phyloP scores from a whole-genome alignment of 2,329 filamentous ascomycete species.

The Calonectria leucothoes region DNA sequence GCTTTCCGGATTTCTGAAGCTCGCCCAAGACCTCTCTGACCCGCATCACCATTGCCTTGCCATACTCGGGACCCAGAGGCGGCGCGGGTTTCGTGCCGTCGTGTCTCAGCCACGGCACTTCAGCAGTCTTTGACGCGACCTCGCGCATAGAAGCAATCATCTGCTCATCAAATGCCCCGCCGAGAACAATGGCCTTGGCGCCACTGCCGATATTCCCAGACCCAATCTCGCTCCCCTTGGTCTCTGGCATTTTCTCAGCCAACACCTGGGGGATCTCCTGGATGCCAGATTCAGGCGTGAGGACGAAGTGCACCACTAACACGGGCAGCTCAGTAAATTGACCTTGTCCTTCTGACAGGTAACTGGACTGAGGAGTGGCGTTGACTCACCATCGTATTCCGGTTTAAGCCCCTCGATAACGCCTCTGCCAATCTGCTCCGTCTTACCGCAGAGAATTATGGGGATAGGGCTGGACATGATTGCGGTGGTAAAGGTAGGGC shows the following conservation, averaged over 20 bases:
- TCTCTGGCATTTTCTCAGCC: neutral
- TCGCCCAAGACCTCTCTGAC: constrained; percentile 36
- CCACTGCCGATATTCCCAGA: neutral
- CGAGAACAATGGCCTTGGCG: constrained; percentile 33
- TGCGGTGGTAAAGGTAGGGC: neutral
- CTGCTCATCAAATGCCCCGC: constrained; percentile 35
- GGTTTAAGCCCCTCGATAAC: constrained; percentile 40
- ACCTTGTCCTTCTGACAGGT: no score
- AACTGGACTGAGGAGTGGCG: no score
- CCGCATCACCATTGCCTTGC: constrained; percentile 37
- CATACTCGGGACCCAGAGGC: constrained; percentile 42
- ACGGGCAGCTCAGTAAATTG: neutral
- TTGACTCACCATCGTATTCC: constrained; percentile 39
- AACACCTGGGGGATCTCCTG: constrained; percentile 38
- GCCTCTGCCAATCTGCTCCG: constrained; percentile 33
- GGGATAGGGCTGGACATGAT: constrained; percentile 22
- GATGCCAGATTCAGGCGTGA: constrained; percentile 24
- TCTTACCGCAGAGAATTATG: constrained; percentile 40
- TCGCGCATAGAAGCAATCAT: constrained; percentile 19
- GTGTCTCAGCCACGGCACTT: constrained; percentile 38
- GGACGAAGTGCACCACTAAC: constrained; percentile 38
- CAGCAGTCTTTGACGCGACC: constrained; percentile 4
- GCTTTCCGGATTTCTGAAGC: constrained; percentile 36
- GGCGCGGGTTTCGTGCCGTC: constrained; percentile 36
- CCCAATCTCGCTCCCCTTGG: constrained; percentile 10